Evolutionary conservation across 371 early-diverging fungal genomes (phyloP).

Genomic region (Mortierella sp.): DNA sequence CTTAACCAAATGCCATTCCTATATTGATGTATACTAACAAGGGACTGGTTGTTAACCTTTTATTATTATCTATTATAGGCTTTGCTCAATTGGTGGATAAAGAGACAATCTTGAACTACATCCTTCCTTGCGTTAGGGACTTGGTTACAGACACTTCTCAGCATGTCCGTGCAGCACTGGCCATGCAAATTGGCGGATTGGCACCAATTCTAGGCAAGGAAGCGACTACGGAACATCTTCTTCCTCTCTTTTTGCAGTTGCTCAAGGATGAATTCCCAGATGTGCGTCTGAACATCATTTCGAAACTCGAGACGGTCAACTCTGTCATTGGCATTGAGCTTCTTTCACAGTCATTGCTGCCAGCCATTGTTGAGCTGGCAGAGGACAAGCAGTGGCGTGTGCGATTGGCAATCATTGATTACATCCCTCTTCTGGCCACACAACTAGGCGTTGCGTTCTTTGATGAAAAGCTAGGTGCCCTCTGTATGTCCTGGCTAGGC

Average conservation of each 20-base stretch:
- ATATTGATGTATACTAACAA: not conserved
- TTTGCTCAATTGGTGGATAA: slow-evolving; percentile 87
- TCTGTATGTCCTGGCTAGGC: slow-evolving; percentile 97
- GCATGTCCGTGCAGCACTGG: slow-evolving; percentile 96
- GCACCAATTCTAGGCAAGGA: slow-evolving; percentile 96
- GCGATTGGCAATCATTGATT: slow-evolving; percentile 97
- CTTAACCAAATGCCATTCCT: not conserved
- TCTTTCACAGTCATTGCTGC: slow-evolving; percentile 95
- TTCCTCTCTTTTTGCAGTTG: slow-evolving; percentile 94
- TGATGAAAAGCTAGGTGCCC: slow-evolving; percentile 91
- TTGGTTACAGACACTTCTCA: slow-evolving; percentile 95
- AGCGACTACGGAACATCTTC: slow-evolving; percentile 93
- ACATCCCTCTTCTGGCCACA: slow-evolving; percentile 94
- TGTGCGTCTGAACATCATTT: slow-evolving; percentile 97
- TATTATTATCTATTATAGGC: slow-evolving; percentile 60
- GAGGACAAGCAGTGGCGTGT: slow-evolving; percentile 99
- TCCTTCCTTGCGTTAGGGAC: slow-evolving; percentile 92
- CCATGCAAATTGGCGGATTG: slow-evolving; percentile 94
- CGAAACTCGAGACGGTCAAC: slow-evolving; percentile 95
- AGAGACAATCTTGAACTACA: slow-evolving; percentile 80
- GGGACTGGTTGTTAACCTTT: not conserved
- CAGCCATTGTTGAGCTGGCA: slow-evolving; percentile 97
- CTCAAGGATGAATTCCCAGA: slow-evolving; percentile 98
- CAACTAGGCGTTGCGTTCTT: slow-evolving; percentile 97
- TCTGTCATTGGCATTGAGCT: slow-evolving; percentile 97